Conservation (phyloP, 2,329 filamentous ascomycete genomes). For the Xylariaceae sp. region DNA sequence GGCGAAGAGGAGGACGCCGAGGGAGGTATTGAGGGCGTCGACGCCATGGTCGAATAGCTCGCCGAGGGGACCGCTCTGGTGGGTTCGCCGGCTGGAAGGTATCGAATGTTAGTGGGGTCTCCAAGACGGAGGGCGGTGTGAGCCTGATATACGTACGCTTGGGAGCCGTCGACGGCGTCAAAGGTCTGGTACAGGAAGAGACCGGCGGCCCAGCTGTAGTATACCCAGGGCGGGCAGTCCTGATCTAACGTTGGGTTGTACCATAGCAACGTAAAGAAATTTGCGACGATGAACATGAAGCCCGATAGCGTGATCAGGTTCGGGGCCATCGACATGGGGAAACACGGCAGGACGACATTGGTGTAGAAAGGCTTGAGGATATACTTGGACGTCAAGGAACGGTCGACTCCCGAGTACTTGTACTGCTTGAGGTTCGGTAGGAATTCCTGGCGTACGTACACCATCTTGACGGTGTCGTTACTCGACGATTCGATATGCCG, state of each 20-base stretch:
- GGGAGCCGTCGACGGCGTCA: constrained; percentile 92
- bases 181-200: constrained; percentile 98
- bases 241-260: constrained; percentile 93
- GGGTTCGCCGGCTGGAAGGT: constrained; percentile 71
- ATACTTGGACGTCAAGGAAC: constrained; percentile 87
- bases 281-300: constrained; percentile 85
- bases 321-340: constrained; percentile 93
- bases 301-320: constrained; percentile 88
- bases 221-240: constrained; percentile 94
- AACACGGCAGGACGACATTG: constrained; percentile 89
- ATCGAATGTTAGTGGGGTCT: constrained; percentile 11
- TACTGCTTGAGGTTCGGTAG: constrained; percentile 89
- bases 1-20: constrained; percentile 90
- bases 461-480: constrained; percentile 59
- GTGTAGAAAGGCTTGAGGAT: constrained; percentile 98
- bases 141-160: constrained; percentile 68
- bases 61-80: constrained; percentile 88
- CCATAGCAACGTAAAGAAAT: constrained; percentile 90
- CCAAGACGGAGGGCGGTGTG: not conserved
- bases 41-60: constrained; percentile 98
- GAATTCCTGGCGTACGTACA: constrained; percentile 91
- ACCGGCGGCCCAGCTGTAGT: constrained; percentile 86
- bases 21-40: constrained; percentile 93
- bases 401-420: constrained; percentile 92
- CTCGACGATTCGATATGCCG: too few species aligned